These are phyloP conservation scores for Leptomonas pyrrhocoris DNA, from an alignment of 208 protist species.

Conservation along the genomic window DNA sequence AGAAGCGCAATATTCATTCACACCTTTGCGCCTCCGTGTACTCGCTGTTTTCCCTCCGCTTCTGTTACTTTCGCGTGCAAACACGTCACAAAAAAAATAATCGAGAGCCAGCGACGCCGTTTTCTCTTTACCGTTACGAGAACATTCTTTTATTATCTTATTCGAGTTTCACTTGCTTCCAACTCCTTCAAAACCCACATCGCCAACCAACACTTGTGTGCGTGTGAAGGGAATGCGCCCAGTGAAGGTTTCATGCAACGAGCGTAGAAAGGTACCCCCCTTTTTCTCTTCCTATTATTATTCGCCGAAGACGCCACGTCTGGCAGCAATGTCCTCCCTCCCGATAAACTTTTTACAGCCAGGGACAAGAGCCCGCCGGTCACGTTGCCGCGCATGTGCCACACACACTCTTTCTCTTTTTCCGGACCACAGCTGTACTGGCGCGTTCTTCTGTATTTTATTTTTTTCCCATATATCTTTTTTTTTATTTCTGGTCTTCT, in stretches of 20 bases:
- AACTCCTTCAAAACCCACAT: background rate
- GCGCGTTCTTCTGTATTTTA: background rate
- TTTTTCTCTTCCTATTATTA: constrained; percentile 2
- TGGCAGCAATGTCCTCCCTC: background rate
- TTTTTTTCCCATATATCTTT: background rate
- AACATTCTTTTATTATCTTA: background rate
- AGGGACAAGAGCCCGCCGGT: background rate
- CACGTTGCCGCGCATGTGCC: background rate
- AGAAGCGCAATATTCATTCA: background rate
- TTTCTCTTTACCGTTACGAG: background rate
- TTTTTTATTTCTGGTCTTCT: background rate
- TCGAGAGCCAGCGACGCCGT: background rate
- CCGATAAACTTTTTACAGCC: background rate
- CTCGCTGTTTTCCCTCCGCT: background rate
- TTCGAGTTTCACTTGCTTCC: background rate
- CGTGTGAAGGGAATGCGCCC: background rate
- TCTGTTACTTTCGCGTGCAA: background rate
- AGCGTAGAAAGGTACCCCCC: background rate
- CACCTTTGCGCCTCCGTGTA: background rate
- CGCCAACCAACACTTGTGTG: no score
- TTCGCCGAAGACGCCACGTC: background rate
- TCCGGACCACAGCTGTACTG: background rate
- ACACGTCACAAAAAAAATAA: background rate
- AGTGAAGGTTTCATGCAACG: background rate
- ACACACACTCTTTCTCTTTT: no score